Evolutionary conservation across 2,329 filamentous ascomycete species (phyloP).

Genomic region (Stemphylium beticola): DNA sequence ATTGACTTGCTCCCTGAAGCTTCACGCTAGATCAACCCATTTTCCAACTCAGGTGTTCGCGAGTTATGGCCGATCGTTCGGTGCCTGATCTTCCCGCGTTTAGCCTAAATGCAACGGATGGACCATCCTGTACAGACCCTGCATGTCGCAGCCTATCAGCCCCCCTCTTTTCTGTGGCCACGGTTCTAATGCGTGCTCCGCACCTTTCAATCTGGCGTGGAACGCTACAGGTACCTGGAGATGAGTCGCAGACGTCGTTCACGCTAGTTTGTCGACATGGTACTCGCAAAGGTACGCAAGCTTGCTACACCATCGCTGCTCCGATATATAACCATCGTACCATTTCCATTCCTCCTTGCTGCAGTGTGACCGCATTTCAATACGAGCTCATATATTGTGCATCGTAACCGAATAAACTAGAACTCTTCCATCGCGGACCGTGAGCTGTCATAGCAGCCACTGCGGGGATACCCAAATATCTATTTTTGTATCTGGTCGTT

Average conservation of each 20-base stretch:
- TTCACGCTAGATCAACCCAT: no score
- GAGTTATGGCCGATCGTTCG: not conserved
- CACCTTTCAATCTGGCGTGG: no score
- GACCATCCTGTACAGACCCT: not conserved
- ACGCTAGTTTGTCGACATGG: no score
- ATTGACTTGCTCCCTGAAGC: no score
- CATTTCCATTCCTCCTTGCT: not conserved
- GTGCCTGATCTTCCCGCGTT: not conserved
- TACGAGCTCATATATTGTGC: constrained; percentile 1
- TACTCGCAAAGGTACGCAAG: no score
- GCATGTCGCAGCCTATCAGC: not conserved
- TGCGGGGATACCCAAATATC: not conserved
- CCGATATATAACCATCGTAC: no score
- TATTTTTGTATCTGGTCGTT: not conserved
- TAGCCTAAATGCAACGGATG: not conserved
- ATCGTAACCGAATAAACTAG: not conserved
- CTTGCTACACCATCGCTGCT: no score
- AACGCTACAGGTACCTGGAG: no score
- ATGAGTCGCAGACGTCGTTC: no score
- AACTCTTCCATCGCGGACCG: not conserved
- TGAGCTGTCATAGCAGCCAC: not conserved
- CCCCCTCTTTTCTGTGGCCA: not conserved
- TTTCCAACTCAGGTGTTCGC: no score
- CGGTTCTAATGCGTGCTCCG: no score
- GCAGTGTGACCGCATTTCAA: not conserved